Conservation (phyloP, 2,329 filamentous ascomycete species). For the Elsinoe australis region DNA sequence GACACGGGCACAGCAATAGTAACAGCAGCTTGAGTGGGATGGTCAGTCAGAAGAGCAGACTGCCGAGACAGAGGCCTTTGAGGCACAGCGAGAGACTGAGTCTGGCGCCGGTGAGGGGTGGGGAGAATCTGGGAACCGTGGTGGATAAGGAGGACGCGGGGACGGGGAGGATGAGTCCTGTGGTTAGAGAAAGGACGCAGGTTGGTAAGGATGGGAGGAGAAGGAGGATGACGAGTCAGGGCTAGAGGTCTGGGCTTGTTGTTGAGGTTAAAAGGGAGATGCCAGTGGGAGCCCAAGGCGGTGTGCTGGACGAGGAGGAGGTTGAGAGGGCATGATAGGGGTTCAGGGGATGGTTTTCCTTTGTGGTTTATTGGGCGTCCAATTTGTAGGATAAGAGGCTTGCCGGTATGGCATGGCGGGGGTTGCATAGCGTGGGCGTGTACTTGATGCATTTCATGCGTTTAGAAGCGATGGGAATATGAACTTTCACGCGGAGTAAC, state of each 20-base stretch:
- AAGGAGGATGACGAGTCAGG: conserved; percentile 17
- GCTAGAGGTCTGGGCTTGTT: conserved; percentile 3
- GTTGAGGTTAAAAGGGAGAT: too few relatives aligned
- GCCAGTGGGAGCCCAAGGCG: too few relatives aligned
- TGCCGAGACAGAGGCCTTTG: conserved; percentile 13
- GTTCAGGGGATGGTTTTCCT: neutral
- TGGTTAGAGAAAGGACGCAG: conserved; percentile 1
- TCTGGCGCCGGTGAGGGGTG: neutral
- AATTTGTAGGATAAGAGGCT: neutral
- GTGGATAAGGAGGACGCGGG: neutral
- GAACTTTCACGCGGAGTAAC: too few relatives aligned
- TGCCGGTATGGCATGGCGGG: neutral
- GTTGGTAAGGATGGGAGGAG: conserved; percentile 9
- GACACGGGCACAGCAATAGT: conserved; percentile 10
- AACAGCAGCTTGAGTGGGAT: conserved; percentile 3
- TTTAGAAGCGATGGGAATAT: too few relatives aligned
- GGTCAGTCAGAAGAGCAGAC: conserved; percentile 7
- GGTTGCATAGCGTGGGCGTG: conserved; percentile 13
- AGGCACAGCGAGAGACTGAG: conserved; percentile 4
- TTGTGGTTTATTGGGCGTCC: neutral
- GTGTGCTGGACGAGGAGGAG: neutral
- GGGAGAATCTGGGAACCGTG: conserved; percentile 6
- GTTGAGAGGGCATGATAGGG: neutral
- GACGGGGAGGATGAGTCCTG: conserved; percentile 13
- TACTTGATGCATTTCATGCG: conserved; percentile 3